Conservation (phyloP, 2,329 filamentous ascomycete genomes). For the Thielaviopsis euricoi region DNA sequence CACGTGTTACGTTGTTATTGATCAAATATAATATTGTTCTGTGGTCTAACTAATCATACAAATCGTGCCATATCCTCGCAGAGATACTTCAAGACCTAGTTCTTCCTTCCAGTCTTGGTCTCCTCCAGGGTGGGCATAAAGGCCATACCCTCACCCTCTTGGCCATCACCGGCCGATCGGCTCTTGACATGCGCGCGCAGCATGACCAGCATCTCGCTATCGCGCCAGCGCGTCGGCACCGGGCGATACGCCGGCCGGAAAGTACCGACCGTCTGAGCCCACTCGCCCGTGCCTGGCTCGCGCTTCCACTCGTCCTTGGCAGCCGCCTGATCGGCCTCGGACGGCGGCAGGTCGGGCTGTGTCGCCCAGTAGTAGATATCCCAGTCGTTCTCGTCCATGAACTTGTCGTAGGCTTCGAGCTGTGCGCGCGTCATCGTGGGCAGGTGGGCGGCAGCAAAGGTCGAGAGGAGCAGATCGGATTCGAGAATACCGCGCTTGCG, state of each 20-base stretch:
- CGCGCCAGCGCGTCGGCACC: slow-evolving; percentile 71
- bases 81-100: background rate
- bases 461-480: slow-evolving; percentile 87
- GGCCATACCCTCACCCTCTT: slow-evolving; percentile 31
- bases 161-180: slow-evolving; percentile 28
- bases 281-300: slow-evolving; percentile 49
- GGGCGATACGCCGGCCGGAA: slow-evolving; percentile 89
- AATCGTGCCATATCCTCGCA: too few species aligned
- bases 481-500: slow-evolving; percentile 93
- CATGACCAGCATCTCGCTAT: slow-evolving; percentile 61
- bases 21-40: too few species aligned
- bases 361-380: slow-evolving; percentile 99
- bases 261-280: slow-evolving; percentile 89
- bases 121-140: slow-evolving; percentile 36
- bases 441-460: slow-evolving; percentile 74
- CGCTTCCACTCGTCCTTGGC: slow-evolving; percentile 19
- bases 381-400: slow-evolving; percentile 99
- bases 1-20: too few species aligned
- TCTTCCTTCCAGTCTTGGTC: slow-evolving; percentile 3
- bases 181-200: slow-evolving; percentile 64
- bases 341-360: slow-evolving; percentile 51
- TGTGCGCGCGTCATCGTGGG: slow-evolving; percentile 54
- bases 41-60: too few species aligned
- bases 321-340: slow-evolving; percentile 22
- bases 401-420: slow-evolving; percentile 71